Conservation (phyloP, 306 rosid genomes). For the Cicer arietinum region DNA sequence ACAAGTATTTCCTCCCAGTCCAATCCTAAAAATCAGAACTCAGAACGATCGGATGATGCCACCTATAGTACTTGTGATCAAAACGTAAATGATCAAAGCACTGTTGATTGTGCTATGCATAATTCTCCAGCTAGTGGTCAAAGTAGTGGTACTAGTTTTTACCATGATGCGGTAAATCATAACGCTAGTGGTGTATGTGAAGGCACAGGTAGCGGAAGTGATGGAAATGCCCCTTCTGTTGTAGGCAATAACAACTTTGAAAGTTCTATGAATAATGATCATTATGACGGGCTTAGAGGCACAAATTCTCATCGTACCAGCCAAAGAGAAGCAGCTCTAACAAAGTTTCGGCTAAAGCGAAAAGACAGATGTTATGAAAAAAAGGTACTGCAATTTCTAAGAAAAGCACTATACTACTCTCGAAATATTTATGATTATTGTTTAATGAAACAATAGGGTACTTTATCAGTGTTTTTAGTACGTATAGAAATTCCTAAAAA, state of each 20-base stretch:
- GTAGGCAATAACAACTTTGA: constrained; percentile 47
- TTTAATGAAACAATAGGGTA: neutral
- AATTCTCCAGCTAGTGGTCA: constrained; percentile 52
- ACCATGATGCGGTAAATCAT: constrained; percentile 47
- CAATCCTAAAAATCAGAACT: constrained; percentile 48
- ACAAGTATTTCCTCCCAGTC: constrained; percentile 43
- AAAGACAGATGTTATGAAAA: constrained; percentile 83
- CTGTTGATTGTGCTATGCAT: constrained; percentile 41
- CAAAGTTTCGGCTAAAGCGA: constrained; percentile 78
- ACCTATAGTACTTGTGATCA: constrained; percentile 41
- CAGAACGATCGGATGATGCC: constrained; percentile 53
- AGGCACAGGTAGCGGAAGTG: constrained; percentile 53
- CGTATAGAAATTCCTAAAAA: constrained; percentile 1
- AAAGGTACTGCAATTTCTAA: constrained; percentile 59
- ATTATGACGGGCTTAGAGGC: constrained; percentile 49
- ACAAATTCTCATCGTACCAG: constrained; percentile 54
- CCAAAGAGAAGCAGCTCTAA: constrained; percentile 86
- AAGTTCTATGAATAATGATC: constrained; percentile 44
- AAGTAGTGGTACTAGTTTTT: constrained; percentile 49
- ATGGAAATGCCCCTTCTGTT: constrained; percentile 51
- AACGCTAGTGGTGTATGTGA: constrained; percentile 41
- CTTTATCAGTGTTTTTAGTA: neutral
- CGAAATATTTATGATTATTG: constrained; percentile 12
- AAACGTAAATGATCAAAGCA: constrained; percentile 38
- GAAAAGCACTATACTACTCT: neutral